Conservation (phyloP, 441 rosid genomes). For the Viola pubescens region DNA sequence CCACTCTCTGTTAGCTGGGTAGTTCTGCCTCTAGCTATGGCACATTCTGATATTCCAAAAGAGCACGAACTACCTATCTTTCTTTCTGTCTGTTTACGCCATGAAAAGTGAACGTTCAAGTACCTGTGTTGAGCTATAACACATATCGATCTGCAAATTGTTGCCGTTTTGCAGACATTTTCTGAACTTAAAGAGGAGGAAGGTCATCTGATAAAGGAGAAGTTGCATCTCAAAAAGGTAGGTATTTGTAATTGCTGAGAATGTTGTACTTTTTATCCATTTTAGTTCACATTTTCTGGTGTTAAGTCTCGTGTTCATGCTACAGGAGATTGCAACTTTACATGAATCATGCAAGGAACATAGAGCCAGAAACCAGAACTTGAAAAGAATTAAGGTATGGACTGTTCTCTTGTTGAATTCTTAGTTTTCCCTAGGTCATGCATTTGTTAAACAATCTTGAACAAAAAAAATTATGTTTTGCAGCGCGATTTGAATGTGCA, state of each 20-base stretch:
- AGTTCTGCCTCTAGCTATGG: too few species aligned
- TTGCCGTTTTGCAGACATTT: constrained; percentile 45
- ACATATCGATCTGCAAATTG: neutral
- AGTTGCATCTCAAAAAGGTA: constrained; percentile 45
- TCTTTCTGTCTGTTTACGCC: neutral
- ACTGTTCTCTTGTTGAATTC: neutral
- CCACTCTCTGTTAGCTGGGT: neutral
- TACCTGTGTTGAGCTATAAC: too few species aligned
- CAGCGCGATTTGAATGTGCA: constrained; percentile 43
- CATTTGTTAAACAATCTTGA: neutral
- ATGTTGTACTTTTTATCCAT: neutral
- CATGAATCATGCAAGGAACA: constrained; percentile 41
- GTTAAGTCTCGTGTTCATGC: constrained; percentile 6
- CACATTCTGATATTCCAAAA: too few species aligned
- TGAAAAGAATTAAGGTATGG: constrained; percentile 65
- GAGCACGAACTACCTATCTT: too few species aligned
- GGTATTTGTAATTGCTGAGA: neutral
- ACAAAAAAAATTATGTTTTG: neutral
- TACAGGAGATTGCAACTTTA: constrained; percentile 46
- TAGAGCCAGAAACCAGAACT: constrained; percentile 33
- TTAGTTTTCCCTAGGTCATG: neutral
- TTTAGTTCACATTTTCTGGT: neutral
- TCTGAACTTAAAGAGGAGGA: constrained; percentile 71
- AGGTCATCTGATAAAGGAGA: constrained; percentile 47
- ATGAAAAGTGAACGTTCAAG: neutral